phyloP scores from a whole-genome alignment of 2,329 filamentous ascomycete species.

The Pleoardoris graminearum region DNA sequence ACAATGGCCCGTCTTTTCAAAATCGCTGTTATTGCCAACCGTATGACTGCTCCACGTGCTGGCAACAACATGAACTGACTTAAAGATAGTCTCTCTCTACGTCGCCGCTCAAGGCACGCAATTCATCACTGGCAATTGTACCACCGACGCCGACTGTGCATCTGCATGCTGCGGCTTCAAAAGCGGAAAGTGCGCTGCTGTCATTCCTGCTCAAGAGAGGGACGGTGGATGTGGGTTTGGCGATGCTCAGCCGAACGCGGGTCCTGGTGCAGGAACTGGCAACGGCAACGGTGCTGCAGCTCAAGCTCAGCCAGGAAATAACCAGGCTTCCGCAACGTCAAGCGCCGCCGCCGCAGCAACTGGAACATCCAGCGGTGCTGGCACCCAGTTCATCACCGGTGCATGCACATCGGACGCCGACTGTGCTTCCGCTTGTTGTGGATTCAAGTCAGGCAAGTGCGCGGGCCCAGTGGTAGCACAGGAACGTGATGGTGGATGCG shows the following conservation, averaged over 20 bases:
- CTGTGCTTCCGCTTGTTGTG: slow-evolving; percentile 32
- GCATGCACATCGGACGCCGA: slow-evolving; percentile 31
- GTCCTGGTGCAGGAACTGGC: slow-evolving; percentile 16
- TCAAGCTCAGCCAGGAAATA: not conserved
- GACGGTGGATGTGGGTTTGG: slow-evolving; percentile 40
- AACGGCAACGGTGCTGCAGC: not conserved
- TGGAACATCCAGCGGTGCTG: slow-evolving; percentile 4
- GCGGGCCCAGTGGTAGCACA: slow-evolving; percentile 39
- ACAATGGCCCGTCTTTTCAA: slow-evolving; percentile 37
- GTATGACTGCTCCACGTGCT: slow-evolving; percentile 14
- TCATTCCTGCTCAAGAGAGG: slow-evolving; percentile 32
- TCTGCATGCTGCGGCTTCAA: slow-evolving; percentile 45
- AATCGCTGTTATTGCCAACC: slow-evolving; percentile 27
- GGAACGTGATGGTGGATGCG: slow-evolving; percentile 43
- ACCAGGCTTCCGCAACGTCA: not conserved
- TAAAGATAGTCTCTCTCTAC: slow-evolving; percentile 27
- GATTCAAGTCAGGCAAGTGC: slow-evolving; percentile 35
- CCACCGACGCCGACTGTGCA: slow-evolving; percentile 45
- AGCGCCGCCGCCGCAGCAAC: slow-evolving; percentile 19
- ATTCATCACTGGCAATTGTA: slow-evolving; percentile 47
- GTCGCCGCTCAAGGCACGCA: slow-evolving; percentile 39
- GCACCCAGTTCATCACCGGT: slow-evolving; percentile 38
- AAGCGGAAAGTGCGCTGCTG: slow-evolving; percentile 38
- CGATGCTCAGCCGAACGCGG: slow-evolving; percentile 26
- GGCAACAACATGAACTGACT: not conserved